Percentiles rank a stretch among this genome's conserved stretches.
Conservation (phyloP, 495 filamentous ascomycete species). For the Xylaria sp. region DNA sequence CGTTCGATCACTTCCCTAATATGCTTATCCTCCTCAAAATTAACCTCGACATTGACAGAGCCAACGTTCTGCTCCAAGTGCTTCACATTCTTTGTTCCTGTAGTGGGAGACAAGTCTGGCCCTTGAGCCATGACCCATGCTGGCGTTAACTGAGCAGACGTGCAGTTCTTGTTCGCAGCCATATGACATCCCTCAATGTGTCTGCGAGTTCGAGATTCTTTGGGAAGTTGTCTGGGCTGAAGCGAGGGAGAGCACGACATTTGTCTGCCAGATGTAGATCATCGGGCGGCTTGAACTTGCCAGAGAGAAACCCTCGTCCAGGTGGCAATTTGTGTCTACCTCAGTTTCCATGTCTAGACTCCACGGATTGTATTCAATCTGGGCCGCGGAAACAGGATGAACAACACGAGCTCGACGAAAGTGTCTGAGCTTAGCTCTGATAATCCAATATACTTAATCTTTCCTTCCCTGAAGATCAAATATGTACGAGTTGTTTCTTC, state of each 20-base stretch:
- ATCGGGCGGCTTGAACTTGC: constrained; percentile 60
- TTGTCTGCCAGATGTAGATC: constrained; percentile 67
- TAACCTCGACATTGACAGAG: neutral
- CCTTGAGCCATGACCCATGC: constrained; percentile 60
- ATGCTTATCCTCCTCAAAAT: neutral
- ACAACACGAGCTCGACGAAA: constrained; percentile 68
- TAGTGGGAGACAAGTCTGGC: constrained; percentile 11
- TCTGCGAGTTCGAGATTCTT: constrained; percentile 71
- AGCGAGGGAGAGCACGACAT: constrained; percentile 61
- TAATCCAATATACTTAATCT: constrained; percentile 70
- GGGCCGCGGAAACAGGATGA: constrained; percentile 69
- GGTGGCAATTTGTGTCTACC: constrained; percentile 62
- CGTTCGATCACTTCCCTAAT: constrained; percentile 3
- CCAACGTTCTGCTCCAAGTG: constrained; percentile 18
- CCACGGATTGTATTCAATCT: constrained; percentile 74
- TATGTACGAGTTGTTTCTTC: neutral
- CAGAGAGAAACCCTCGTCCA: constrained; percentile 50
- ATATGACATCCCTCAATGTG: constrained; percentile 65
- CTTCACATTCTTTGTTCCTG: constrained; percentile 14
- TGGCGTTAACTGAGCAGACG: constrained; percentile 70
- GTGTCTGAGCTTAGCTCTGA: constrained; percentile 70
- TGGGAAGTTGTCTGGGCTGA: constrained; percentile 64
- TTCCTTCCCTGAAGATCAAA: constrained; percentile 50
- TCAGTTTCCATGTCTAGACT: constrained; percentile 62
- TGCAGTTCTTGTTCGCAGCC: constrained; percentile 66